These are phyloP conservation scores for Lignosus rhinocerotis DNA, from an alignment of 1,284 basidiomycete genomes.

Conservation along the genomic window DNA sequence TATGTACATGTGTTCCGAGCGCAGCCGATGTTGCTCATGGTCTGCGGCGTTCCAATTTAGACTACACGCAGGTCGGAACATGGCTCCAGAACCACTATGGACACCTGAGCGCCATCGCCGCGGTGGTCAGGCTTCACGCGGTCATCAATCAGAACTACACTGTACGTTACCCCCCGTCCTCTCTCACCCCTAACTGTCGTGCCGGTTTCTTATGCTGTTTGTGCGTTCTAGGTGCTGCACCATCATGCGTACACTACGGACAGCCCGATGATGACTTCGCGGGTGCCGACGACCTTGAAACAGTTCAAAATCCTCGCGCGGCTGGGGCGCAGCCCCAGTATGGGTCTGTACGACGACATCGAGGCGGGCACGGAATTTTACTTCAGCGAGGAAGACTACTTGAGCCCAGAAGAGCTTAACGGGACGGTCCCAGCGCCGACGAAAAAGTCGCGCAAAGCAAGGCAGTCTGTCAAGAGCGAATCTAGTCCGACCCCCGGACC, in stretches of 20 bases:
- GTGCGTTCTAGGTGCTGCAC: slow-evolving; percentile 13
- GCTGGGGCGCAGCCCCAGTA: slow-evolving; percentile 53
- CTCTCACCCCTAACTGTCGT: neutral
- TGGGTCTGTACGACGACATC: slow-evolving; percentile 57
- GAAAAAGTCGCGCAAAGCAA: slow-evolving; percentile 25
- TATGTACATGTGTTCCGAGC: slow-evolving; percentile 27
- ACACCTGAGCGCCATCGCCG: slow-evolving; percentile 53
- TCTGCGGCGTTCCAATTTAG: slow-evolving; percentile 35
- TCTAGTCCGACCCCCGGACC: slow-evolving; percentile 17
- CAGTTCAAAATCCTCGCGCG: slow-evolving; percentile 72
- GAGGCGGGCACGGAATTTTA: slow-evolving; percentile 66
- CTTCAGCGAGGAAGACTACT: slow-evolving; percentile 64
- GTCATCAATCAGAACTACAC: slow-evolving; percentile 60
- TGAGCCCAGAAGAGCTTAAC: slow-evolving; percentile 33
- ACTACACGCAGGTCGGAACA: slow-evolving; percentile 53
- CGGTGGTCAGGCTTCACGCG: slow-evolving; percentile 71
- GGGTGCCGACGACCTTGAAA: slow-evolving; percentile 70
- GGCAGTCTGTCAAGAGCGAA: slow-evolving; percentile 38
- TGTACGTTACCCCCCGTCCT: slow-evolving; percentile 38
- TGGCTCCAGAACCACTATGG: slow-evolving; percentile 62
- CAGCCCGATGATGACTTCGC: slow-evolving; percentile 18
- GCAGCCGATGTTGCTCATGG: neutral
- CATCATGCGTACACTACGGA: slow-evolving; percentile 10
- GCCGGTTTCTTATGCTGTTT: slow-evolving; percentile 14
- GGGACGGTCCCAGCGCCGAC: slow-evolving; percentile 17